Conservation (phyloP, 768 basidiomycete genomes). For the Pleurotus tuber-regium region DNA sequence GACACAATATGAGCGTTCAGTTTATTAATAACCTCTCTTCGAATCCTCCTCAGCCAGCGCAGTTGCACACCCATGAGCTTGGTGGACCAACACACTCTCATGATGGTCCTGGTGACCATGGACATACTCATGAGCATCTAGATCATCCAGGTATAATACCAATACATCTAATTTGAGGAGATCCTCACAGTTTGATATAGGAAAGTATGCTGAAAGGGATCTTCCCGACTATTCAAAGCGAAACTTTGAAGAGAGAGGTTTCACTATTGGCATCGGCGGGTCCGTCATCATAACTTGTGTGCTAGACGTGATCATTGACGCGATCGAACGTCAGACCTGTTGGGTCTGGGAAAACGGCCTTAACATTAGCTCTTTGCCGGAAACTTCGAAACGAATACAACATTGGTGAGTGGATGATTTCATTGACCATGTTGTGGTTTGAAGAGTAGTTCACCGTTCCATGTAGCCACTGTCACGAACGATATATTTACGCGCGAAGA, state of each 20-base stretch:
- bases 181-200: conserved; percentile 36
- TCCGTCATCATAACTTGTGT: conserved; percentile 33
- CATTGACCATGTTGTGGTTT: too few relatives aligned
- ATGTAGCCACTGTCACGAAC: conserved; percentile 91
- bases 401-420: conserved; percentile 59
- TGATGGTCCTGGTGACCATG: conserved; percentile 74
- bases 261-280: conserved; percentile 99
- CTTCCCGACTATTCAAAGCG: conserved; percentile 82
- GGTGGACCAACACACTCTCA: conserved; percentile 39
- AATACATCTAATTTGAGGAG: not conserved
- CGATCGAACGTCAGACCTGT: conserved; percentile 64
- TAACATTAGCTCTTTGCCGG: conserved; percentile 88
- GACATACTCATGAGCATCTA: conserved; percentile 92
- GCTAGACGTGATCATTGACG: not conserved
- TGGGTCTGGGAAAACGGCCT: conserved; percentile 96
- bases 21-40: conserved; percentile 71
- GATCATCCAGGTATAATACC: conserved; percentile 72
- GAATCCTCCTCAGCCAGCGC: conserved; percentile 24
- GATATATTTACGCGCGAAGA: conserved; percentile 99
- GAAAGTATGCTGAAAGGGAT: conserved; percentile 90
- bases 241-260: conserved; percentile 90
- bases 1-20: conserved; percentile 53
- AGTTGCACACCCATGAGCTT: conserved; percentile 52
- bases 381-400: conserved; percentile 81
- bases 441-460: conserved; percentile 10